Conservation (phyloP, 192 early-diverging fungal genomes). For the Anaeromyces robustus region DNA sequence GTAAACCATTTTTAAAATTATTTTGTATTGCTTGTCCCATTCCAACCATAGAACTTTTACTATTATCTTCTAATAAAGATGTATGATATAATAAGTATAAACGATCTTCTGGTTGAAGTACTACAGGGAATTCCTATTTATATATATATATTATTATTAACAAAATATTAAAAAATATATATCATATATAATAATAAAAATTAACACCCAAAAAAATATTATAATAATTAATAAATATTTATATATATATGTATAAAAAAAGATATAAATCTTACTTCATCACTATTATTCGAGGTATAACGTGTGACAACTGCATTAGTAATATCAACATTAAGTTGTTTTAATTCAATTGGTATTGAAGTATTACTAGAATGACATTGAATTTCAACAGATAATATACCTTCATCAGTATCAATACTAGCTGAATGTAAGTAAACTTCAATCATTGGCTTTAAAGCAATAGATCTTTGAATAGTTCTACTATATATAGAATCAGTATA, state of each 20-base stretch:
- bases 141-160: too few species aligned
- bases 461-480: neutral
- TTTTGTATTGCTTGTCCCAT: neutral
- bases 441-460: neutral
- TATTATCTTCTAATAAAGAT: neutral
- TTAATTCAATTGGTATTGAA: neutral
- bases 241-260: neutral
- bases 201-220: too few species aligned
- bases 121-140: neutral
- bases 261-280: neutral
- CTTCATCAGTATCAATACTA: neutral
- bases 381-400: neutral
- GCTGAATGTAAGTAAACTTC: neutral
- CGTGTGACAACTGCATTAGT: neutral
- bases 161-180: too few species aligned
- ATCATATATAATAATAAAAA: too few species aligned
- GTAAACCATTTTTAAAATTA: neutral
- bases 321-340: neutral
- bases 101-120: neutral
- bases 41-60: neutral
- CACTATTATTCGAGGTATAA: neutral
- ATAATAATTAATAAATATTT: neutral
- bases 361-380: neutral
- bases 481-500: neutral
- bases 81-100: neutral